Evolutionary conservation across 441 rosid genomes (phyloP).

Genomic region (Corymbia citriodora): DNA sequence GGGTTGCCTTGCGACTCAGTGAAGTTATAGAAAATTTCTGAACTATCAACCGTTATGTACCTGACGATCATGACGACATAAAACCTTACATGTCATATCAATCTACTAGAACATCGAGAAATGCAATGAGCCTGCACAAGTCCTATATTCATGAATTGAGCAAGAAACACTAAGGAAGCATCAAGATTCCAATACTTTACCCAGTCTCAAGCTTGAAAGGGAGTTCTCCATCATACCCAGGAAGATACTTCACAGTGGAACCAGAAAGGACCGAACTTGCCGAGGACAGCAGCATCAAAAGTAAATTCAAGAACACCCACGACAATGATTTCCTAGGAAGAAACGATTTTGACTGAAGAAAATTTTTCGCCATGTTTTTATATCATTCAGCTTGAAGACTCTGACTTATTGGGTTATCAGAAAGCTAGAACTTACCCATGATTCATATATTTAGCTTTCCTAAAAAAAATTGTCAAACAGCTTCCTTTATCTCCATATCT

Average conservation of each 20-base stretch:
- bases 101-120: not conserved
- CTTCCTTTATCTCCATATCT: not conserved
- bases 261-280: not conserved
- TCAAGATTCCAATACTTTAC: not conserved
- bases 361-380: not conserved
- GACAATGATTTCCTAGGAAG: not conserved
- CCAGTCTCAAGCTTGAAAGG: constrained; percentile 43
- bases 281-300: not conserved
- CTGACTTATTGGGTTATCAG: not conserved
- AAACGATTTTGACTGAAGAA: not conserved
- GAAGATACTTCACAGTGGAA: constrained; percentile 19
- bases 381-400: not conserved
- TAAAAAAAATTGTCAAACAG: not conserved
- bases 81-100: not conserved
- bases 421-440: not conserved
- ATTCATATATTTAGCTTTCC: not conserved
- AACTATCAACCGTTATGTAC: not conserved
- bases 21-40: not conserved
- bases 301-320: not conserved
- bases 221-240: constrained; percentile 31
- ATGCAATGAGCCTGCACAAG: not conserved
- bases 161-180: not conserved
- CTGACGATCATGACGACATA: not conserved
- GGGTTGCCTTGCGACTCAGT: too few species aligned
- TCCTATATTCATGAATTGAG: not conserved